Base-by-base conservation (phyloP, 306 rosid species). In the Pterocarpus macrocarpus region DNA sequence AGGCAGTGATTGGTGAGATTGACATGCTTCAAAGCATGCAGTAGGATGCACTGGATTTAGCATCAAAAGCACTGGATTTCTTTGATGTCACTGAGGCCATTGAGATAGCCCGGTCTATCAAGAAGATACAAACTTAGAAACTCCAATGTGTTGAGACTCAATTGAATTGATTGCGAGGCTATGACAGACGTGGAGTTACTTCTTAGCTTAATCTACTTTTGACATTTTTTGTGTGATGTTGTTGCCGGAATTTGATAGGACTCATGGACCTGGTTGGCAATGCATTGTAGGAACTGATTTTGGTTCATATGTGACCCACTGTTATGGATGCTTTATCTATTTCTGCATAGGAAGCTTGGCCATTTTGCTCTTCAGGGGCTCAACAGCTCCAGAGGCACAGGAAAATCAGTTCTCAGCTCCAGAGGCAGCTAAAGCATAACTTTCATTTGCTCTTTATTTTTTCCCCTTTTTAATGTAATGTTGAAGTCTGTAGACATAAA, bases 231-330 rank as follows among this genome's bases (percentile, higher is more conserved):
- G 36, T 80, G 4, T 79, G 57, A 28, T 73, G 66, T 34, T 77
- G 15, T 17, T 83, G 86, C 85, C 92, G 97, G 91, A 94, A 81
- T 91, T 92, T 89, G 98, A 94, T 67, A 81, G 79, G 81, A 45
- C 47, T 3, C 73, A 94, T 81, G 98, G 92, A 50, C 22, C 75
- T 79, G 97, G 98, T 55, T 94, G 97, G 97, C 98, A 94, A 80
- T 94, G 98, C 84, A 90, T 92, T 32, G 97, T 91, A 33, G 98
- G 98, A 44, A 92, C 92, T 35, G 95, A 94, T 87, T 94, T 94
- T 82, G 95, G 97, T 66, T 94, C 98, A 1, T 94, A 91, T 89
- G 97, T 94, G 83, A 94, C 97, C 0, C 97, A 92, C 64, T 92
- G 90, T 13, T 85, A 82, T 52, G 97, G 97, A 12, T 88, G 93